Percentiles rank a stretch among this genome's conserved stretches.
phyloP scores from a whole-genome alignment of 2,329 filamentous ascomycete species.

The Xylaria sp. region DNA sequence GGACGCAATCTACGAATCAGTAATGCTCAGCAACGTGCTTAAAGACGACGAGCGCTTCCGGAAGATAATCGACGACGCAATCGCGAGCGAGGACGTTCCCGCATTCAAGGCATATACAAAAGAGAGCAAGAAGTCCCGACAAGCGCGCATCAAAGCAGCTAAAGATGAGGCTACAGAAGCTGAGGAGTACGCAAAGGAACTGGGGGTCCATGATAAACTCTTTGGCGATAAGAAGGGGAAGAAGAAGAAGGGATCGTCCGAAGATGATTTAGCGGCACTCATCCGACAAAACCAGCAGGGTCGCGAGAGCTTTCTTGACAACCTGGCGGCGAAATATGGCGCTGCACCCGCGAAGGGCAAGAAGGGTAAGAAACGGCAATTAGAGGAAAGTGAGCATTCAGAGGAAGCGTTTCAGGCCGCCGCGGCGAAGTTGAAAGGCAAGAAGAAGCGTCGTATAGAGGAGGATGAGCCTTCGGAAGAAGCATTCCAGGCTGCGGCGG shows the following conservation, averaged over 20 bases:
- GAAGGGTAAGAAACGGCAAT: slow-evolving; percentile 58
- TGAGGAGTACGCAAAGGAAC: slow-evolving; percentile 73
- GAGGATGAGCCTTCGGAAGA: slow-evolving; percentile 70
- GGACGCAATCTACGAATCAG: slow-evolving; percentile 75
- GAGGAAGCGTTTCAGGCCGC: slow-evolving; percentile 67
- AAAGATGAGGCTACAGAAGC: slow-evolving; percentile 74
- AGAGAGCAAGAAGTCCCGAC: slow-evolving; percentile 71
- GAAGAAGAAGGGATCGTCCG: slow-evolving; percentile 52
- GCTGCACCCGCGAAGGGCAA: slow-evolving; percentile 48
- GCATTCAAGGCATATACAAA: slow-evolving; percentile 72
- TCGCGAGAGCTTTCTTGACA: slow-evolving; percentile 70
- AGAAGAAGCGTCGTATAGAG: slow-evolving; percentile 45
- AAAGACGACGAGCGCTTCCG: slow-evolving; percentile 88
- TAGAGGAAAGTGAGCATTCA: slow-evolving; percentile 67
- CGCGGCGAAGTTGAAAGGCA: slow-evolving; percentile 54
- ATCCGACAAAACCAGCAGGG: slow-evolving; percentile 75
- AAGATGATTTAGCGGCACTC: slow-evolving; percentile 69
- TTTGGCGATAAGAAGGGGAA: slow-evolving; percentile 57
- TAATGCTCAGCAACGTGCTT: slow-evolving; percentile 85
- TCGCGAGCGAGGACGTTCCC: slow-evolving; percentile 70
- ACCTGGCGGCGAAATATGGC: slow-evolving; percentile 78
- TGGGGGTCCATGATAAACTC: slow-evolving; percentile 75
- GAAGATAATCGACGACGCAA: slow-evolving; percentile 79
- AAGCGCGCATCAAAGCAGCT: slow-evolving; percentile 65
- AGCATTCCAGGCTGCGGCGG: slow-evolving; percentile 63